Evolutionary conservation across 1,139 yeast species (phyloP).

Genomic region (Pichia sp.): DNA sequence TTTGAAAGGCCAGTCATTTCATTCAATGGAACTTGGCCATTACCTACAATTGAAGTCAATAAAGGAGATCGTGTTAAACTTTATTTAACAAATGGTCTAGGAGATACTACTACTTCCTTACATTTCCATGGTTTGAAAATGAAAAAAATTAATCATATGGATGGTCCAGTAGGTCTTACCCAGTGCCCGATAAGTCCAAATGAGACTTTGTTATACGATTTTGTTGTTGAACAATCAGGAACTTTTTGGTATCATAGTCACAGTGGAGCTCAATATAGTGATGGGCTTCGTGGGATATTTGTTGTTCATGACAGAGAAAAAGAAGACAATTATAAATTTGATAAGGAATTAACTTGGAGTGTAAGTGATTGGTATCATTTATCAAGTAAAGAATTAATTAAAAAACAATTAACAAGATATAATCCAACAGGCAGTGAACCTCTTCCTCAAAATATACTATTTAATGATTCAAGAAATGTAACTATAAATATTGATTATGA

Average conservation of each 20-base stretch:
- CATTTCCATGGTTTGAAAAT: constrained; percentile 77
- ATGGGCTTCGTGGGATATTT: constrained; percentile 70
- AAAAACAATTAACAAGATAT: constrained; percentile 49
- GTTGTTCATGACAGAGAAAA: constrained; percentile 51
- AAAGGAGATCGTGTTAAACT: constrained; percentile 57
- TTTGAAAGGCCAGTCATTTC: constrained; percentile 47
- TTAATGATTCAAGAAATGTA: constrained; percentile 57
- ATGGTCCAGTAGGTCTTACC: constrained; percentile 71
- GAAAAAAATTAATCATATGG: constrained; percentile 56
- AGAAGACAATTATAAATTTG: constrained; percentile 48
- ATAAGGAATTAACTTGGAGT: constrained; percentile 52
- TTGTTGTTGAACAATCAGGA: constrained; percentile 64
- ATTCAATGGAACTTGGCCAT: constrained; percentile 67
- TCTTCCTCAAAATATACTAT: constrained; percentile 57
- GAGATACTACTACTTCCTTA: constrained; percentile 48
- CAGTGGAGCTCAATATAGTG: constrained; percentile 68
- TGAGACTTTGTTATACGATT: constrained; percentile 55
- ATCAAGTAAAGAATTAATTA: constrained; percentile 38
- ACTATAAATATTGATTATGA: constrained; percentile 54
- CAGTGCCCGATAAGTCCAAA: constrained; percentile 76
- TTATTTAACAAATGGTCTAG: constrained; percentile 53
- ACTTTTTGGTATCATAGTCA: constrained; percentile 85
- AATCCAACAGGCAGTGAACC: constrained; percentile 86
- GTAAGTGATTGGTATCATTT: constrained; percentile 61
- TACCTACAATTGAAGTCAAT: constrained; percentile 60